A percentile compares a stretch with the other conserved stretches of the same genome.
Conservation (phyloP, 352 stramenopile species). For the Thalassiosira mediterranea region DNA sequence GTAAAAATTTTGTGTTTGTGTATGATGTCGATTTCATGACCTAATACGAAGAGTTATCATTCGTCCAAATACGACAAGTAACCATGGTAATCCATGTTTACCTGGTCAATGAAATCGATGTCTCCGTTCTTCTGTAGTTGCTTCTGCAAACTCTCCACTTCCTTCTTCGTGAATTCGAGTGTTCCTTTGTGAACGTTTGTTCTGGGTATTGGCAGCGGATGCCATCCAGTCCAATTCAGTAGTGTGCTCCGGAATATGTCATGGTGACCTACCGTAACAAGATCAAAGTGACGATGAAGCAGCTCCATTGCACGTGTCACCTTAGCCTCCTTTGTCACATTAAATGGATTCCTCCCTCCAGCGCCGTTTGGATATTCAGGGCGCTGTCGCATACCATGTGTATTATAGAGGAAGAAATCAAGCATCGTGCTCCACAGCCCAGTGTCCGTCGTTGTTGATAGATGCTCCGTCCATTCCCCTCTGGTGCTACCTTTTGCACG, state of each 20-base stretch:
- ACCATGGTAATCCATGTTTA: slow-evolving; percentile 30
- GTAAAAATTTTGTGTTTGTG: not conserved
- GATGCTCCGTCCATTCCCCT: slow-evolving; percentile 42
- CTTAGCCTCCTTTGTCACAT: slow-evolving; percentile 55
- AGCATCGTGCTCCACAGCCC: slow-evolving; percentile 45
- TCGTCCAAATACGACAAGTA: slow-evolving; percentile 25
- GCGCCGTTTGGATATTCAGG: slow-evolving; percentile 33
- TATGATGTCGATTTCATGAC: not conserved
- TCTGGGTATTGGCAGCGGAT: not conserved
- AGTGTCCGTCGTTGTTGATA: slow-evolving; percentile 13
- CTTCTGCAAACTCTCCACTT: slow-evolving; percentile 40
- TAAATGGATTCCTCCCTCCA: slow-evolving; percentile 48
- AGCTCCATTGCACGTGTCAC: slow-evolving; percentile 41
- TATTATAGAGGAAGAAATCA: slow-evolving; percentile 61
- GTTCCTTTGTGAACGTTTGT: slow-evolving; percentile 16
- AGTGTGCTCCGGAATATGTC: slow-evolving; percentile 25
- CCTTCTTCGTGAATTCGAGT: slow-evolving; percentile 11
- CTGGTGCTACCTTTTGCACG: slow-evolving; percentile 33
- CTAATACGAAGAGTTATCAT: not conserved
- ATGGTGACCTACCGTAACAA: slow-evolving; percentile 47
- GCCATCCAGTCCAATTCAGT: slow-evolving; percentile 45
- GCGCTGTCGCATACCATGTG: slow-evolving; percentile 20
- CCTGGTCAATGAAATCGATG: slow-evolving; percentile 36
- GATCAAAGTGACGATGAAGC: slow-evolving; percentile 49
- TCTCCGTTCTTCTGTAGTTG: slow-evolving; percentile 35